Evolutionary conservation across 306 rosid genomes (phyloP).

Genomic region (Dicorynia guianensis): DNA sequence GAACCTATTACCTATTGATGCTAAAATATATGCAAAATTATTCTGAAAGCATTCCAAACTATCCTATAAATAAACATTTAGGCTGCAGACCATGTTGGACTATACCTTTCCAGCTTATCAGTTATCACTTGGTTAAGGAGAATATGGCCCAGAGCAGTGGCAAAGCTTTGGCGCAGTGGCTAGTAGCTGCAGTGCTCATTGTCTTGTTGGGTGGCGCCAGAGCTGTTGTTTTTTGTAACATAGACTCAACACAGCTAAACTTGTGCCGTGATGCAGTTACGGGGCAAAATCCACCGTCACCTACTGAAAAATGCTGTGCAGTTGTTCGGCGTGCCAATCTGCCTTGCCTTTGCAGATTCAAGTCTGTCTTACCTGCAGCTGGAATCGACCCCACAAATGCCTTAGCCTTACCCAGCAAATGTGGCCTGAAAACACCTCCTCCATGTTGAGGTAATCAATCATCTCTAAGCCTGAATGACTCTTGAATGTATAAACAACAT

Average conservation of each 20-base stretch:
- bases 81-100: not conserved
- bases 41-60: slow-evolving; percentile 16
- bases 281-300: slow-evolving; percentile 52
- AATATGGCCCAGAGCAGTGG: slow-evolving; percentile 46
- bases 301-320: slow-evolving; percentile 54
- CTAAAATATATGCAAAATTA: slow-evolving; percentile 18
- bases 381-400: slow-evolving; percentile 66
- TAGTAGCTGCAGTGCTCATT: slow-evolving; percentile 45
- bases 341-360: slow-evolving; percentile 61
- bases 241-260: slow-evolving; percentile 44
- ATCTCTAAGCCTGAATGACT: slow-evolving; percentile 12
- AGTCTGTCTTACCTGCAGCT: slow-evolving; percentile 47
- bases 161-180: slow-evolving; percentile 37
- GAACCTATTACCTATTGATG: slow-evolving; percentile 11
- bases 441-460: slow-evolving; percentile 60
- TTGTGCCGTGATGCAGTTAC: slow-evolving; percentile 59
- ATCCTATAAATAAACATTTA: slow-evolving; percentile 44
- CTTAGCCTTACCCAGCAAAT: slow-evolving; percentile 65
- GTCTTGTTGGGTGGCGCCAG: slow-evolving; percentile 42
- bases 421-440: slow-evolving; percentile 57
- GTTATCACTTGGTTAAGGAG: slow-evolving; percentile 13
- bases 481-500: slow-evolving; percentile 5
- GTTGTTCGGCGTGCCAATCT: slow-evolving; percentile 58
- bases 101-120: not conserved
- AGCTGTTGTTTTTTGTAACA: slow-evolving; percentile 50